Base-by-base conservation (phyloP, 108 stramenopile species). In the Mayamaea pseudoterrestris region DNA sequence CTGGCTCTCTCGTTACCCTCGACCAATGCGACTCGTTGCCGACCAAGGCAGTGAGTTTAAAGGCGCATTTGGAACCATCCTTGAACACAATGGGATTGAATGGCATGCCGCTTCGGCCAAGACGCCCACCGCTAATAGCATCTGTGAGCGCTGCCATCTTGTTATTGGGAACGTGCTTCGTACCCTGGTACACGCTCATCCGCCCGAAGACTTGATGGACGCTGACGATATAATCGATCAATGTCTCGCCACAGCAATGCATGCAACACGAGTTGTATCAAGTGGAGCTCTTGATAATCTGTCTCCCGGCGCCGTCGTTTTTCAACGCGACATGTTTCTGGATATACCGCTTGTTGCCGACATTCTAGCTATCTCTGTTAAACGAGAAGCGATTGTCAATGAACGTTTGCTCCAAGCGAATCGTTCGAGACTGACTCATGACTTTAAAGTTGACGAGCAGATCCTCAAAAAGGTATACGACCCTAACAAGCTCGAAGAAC, bases 1-100 rank as follows among this genome's bases (percentile, higher is more conserved):
- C n/a, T 73, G 71, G 71, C 34, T 73, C 1, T 42, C 49, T 21
- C 35, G 67, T 26, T 74, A 74, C 58, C 67, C 72, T 13, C 18
- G 41, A 14, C 72, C 67, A 27, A 0, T 42, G 0, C 12, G 46
- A 21, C 30, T 35, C 27, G 32, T 54, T 0, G 49, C 66, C 51
- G 65, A 74, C 45, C 60, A 68, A 30, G 72, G 63, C 2, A 41
- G 17, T 8, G 58, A 70, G 49, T 75, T 75, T 41, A 40, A 14
- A 3, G 67, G 73, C 11, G 57, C 47, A 13, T 74, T 74, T 23
- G 57, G 63, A 44, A 9, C 30, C 40, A 18, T 60, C 16, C 41
- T 70, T 0, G 21, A 21, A 28, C 31, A 42, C 3, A 56, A 62
- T 44, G 45, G 45, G 24, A 71, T 71, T 32, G 35, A 46, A 0